Evolutionary conservation across 2,329 filamentous ascomycete species (phyloP).

Genomic region (Chrysosporium keratinophilum): DNA sequence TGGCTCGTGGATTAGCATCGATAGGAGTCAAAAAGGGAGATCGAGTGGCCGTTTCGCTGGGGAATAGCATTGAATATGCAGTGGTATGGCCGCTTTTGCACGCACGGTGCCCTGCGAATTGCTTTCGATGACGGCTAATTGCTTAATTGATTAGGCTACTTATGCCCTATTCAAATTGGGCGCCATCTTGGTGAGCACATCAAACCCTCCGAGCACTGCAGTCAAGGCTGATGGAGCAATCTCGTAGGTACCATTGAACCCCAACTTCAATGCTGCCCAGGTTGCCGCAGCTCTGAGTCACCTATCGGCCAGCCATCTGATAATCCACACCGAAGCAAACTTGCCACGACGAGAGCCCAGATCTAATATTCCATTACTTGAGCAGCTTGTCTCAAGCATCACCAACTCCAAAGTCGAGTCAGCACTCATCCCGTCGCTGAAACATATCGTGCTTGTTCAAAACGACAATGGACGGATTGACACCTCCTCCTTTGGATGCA

Average conservation of each 20-base stretch:
- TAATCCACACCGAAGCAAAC: constrained; percentile 83
- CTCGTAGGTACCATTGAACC: constrained; percentile 69
- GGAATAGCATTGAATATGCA: constrained; percentile 75
- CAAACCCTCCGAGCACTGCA: neutral
- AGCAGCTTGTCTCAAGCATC: constrained; percentile 44
- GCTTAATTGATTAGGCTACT: constrained; percentile 39
- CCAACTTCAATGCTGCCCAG: constrained; percentile 71
- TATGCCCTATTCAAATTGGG: constrained; percentile 92
- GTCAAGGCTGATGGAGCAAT: neutral
- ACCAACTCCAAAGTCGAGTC: constrained; percentile 40
- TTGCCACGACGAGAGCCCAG: constrained; percentile 55
- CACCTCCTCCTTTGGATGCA: constrained; percentile 31
- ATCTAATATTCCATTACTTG: constrained; percentile 49
- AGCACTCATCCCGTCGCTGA: constrained; percentile 56
- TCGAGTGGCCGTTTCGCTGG: constrained; percentile 73
- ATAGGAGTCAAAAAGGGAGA: constrained; percentile 71
- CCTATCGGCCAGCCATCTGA: constrained; percentile 59
- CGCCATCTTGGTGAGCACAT: constrained; percentile 58
- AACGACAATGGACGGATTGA: constrained; percentile 55
- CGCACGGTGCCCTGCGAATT: neutral
- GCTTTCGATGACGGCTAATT: neutral
- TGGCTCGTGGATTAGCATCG: constrained; percentile 59
- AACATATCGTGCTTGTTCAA: constrained; percentile 63
- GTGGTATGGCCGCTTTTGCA: constrained; percentile 42
- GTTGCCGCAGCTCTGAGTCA: constrained; percentile 68